A percentile compares a stretch with the other conserved stretches of the same genome.
Evolutionary conservation across 2,329 filamentous ascomycete species (phyloP).

Genomic region (Rasamsonia emersonii): DNA sequence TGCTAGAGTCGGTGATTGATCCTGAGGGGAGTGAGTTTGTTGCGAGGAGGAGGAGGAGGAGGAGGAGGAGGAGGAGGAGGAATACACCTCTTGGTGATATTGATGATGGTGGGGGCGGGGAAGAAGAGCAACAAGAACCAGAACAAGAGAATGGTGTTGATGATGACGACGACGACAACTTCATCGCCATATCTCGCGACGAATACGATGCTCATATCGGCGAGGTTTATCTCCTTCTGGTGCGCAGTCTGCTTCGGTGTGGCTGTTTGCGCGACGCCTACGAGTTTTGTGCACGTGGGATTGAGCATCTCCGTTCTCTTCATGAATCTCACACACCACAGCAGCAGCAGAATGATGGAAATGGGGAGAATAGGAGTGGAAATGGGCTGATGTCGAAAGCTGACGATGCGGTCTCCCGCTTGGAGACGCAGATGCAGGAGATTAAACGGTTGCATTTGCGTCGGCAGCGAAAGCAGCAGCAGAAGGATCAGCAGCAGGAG

Average conservation of each 20-base stretch:
- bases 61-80: no score
- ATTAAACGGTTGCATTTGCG: constrained; percentile 19
- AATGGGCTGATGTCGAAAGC: no score
- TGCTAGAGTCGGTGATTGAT: constrained; percentile 71
- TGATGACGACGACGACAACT: constrained; percentile 35
- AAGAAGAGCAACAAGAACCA: constrained; percentile 15
- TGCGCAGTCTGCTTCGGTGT: constrained; percentile 26
- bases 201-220: constrained; percentile 29
- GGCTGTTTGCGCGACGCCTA: constrained; percentile 35
- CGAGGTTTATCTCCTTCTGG: constrained; percentile 28
- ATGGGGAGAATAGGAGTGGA: no score
- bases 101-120: constrained; percentile 4
- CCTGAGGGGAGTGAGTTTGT: constrained; percentile 73
- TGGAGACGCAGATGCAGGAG: constrained; percentile 20
- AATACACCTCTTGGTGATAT: constrained; percentile 21
- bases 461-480: constrained; percentile 1
- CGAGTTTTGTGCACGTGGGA: constrained; percentile 28
- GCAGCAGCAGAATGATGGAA: no score
- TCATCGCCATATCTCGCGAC: constrained; percentile 19
- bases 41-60: constrained; percentile 46
- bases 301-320: constrained; percentile 10
- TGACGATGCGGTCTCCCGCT: no score
- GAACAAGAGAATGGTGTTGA: constrained; percentile 25
- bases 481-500: neutral
- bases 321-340: no score